Base-by-base conservation (phyloP, 2,329 filamentous ascomycete genomes). In the Ceratocystis lukuohia region DNA sequence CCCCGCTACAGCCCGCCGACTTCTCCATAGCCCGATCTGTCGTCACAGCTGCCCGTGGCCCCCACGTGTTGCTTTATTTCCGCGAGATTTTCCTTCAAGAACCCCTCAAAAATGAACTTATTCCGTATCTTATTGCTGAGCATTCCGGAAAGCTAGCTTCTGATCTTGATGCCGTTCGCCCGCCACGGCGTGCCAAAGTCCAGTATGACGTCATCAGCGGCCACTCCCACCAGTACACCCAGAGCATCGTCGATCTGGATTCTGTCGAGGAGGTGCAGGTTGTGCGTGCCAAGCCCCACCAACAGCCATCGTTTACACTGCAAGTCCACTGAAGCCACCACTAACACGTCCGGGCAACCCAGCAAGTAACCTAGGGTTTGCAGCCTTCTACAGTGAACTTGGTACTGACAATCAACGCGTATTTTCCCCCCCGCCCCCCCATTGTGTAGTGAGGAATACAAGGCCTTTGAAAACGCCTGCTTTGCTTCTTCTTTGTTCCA, bases 1-100 rank as follows among this genome's bases (percentile, higher is more conserved):
- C 78, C 44, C 79, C 77, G 56, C 76, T 85, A 59, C 78, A 75
- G 17, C 70, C 75, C 30, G 75, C 77, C n/a, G 82, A 85, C 73
- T 80, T 81, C 50, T 72, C 74, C 65, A 71, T 70, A 17, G 80
- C 81, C 56, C 76, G 80, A 17, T 78, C 82, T 64, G 68, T 72
- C 69, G 72, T 82, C 44, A 25, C 65, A n/a, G 45, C 62, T 45
- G 65, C 65, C 15, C 63, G 65, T 1, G 48, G 37, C 20, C 37
- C 64, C 25, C 57, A 46, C 17, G 45, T 41, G 30, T 70, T 81
- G 46, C 68, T 77, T 28, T 75, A 72, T 68, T 78, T 77, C 77
- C 87, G 88, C 71, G 79, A 81, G 63, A 82, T 89, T 46, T 86
- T 81, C 61, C 76, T 87, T 5, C 77, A 85, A 53, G 85, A 88